Percentiles rank a stretch among this genome's conserved stretches.
Conservation (phyloP, 352 stramenopile species). For the Thalassiosira exigua region DNA sequence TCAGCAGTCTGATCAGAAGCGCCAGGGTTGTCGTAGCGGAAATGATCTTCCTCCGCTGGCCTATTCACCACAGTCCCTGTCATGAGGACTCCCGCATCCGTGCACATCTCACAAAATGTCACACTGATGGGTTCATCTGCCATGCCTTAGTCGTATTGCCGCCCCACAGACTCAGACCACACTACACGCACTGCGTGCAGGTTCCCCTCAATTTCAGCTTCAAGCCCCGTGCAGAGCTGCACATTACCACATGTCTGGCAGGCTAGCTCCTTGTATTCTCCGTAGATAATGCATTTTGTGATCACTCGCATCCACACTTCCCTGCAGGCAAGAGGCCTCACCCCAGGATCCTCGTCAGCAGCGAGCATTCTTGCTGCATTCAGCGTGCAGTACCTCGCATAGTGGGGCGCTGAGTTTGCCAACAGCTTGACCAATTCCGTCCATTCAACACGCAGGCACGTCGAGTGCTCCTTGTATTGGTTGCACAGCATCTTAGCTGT, state of each 20-base stretch:
- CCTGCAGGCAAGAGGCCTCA: conserved; percentile 1
- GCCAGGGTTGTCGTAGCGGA: not conserved
- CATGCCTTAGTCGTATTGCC: conserved; percentile 8
- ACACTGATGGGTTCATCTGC: not conserved
- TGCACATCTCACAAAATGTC: not conserved
- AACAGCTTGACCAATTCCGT: not conserved
- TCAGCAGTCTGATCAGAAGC: not conserved
- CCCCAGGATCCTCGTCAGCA: conserved; percentile 24
- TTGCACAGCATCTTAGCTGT: conserved; percentile 17
- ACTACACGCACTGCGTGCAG: conserved; percentile 33
- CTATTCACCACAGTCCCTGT: not conserved
- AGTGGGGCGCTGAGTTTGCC: conserved; percentile 16
- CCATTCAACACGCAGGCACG: conserved; percentile 1
- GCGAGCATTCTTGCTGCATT: conserved; percentile 7
- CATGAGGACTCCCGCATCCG: not conserved
- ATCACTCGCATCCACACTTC: conserved; percentile 12
- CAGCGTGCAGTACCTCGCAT: conserved; percentile 8
- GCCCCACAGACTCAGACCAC: not conserved
- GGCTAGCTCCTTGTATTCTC: not conserved
- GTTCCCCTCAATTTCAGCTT: conserved; percentile 49
- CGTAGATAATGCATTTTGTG: not conserved
- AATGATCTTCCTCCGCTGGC: not conserved
- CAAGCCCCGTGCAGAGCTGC: conserved; percentile 43
- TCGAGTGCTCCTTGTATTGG: not conserved
- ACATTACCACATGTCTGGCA: conserved; percentile 26